phyloP scores from a whole-genome alignment of 2,329 filamentous ascomycete species.

The Monosporascus ibericus region DNA sequence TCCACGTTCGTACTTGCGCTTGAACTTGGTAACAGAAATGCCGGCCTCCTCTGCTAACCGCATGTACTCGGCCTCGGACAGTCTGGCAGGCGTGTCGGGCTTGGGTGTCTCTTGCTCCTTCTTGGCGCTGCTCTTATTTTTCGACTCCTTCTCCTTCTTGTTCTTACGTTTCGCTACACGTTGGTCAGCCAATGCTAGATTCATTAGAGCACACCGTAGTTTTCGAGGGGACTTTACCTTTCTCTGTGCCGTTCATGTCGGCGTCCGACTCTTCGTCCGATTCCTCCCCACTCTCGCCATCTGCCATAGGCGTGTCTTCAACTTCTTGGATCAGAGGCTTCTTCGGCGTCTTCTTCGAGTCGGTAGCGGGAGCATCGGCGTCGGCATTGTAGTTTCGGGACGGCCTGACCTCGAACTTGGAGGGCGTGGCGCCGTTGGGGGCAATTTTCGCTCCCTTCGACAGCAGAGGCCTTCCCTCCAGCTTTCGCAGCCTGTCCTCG shows the following conservation, averaged over 20 bases:
- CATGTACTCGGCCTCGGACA: conserved; percentile 51
- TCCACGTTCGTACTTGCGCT: conserved; percentile 70
- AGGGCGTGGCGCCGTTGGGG: conserved; percentile 62
- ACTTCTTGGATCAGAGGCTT: conserved; percentile 34
- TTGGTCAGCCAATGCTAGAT: conserved; percentile 19
- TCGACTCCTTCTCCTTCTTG: conserved; percentile 24
- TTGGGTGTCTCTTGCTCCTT: conserved; percentile 29
- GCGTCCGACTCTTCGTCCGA: conserved; percentile 29
- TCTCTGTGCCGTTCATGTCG: conserved; percentile 28
- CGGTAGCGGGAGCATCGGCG: conserved; percentile 69
- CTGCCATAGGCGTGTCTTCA: conserved; percentile 34
- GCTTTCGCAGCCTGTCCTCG: conserved; percentile 66
- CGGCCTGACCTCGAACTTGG: conserved; percentile 89
- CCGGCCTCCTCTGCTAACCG: conserved; percentile 60
- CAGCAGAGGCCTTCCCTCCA: conserved; percentile 87
- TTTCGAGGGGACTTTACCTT: conserved; percentile 20
- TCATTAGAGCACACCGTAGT: conserved; percentile 19
- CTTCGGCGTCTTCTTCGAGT: conserved; percentile 28
- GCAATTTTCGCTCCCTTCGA: conserved; percentile 69
- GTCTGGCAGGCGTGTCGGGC: conserved; percentile 28
- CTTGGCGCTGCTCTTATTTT: conserved; percentile 38
- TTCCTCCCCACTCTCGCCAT: conserved; percentile 41
- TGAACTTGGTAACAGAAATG: conserved; percentile 69
- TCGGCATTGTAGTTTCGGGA: conserved; percentile 91
- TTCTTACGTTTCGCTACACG: conserved; percentile 30